phyloP scores from a whole-genome alignment of 1,139 yeast genomes.

The Diutina catenulata region DNA sequence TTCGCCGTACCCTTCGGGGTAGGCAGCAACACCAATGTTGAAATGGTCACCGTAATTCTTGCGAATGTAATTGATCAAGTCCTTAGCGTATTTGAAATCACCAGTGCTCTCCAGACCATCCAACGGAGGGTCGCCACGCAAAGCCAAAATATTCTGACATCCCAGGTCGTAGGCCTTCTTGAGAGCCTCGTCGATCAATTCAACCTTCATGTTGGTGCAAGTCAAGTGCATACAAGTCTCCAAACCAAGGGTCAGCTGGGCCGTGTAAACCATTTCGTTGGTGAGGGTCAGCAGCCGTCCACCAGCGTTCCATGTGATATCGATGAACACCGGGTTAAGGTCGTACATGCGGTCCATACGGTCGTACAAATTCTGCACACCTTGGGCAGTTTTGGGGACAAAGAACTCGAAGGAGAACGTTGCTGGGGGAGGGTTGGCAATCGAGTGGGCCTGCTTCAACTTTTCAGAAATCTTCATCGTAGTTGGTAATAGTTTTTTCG shows the following conservation, averaged over 20 bases:
- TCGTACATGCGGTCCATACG: conserved; percentile 97
- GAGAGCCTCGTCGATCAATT: conserved; percentile 75
- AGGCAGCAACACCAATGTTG: conserved; percentile 67
- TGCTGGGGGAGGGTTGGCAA: conserved; percentile 37
- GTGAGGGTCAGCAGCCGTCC: conserved; percentile 75
- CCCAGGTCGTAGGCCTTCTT: conserved; percentile 82
- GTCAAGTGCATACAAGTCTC: conserved; percentile 98
- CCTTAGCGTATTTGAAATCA: conserved; percentile 65
- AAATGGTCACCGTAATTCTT: conserved; percentile 49
- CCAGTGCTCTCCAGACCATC: conserved; percentile 60
- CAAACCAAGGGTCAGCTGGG: conserved; percentile 85
- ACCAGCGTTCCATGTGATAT: conserved; percentile 98
- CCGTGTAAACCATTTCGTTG: conserved; percentile 82
- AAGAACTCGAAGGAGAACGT: conserved; percentile 95
- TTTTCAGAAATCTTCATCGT: conserved; percentile 45
- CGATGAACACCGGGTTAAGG: conserved; percentile 82
- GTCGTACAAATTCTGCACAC: conserved; percentile 90
- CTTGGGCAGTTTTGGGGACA: conserved; percentile 96
- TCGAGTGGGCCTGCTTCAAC: conserved; percentile 33
- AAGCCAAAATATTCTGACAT: conserved; percentile 82
- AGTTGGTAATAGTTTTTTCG: neutral
- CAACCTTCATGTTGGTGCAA: conserved; percentile 87
- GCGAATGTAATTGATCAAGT: conserved; percentile 44
- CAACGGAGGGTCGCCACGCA: conserved; percentile 70
- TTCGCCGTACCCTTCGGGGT: conserved; percentile 76